Evolutionary conservation across 2,329 filamentous ascomycete species (phyloP).

Genomic region (Pestalotiopsis sp.): DNA sequence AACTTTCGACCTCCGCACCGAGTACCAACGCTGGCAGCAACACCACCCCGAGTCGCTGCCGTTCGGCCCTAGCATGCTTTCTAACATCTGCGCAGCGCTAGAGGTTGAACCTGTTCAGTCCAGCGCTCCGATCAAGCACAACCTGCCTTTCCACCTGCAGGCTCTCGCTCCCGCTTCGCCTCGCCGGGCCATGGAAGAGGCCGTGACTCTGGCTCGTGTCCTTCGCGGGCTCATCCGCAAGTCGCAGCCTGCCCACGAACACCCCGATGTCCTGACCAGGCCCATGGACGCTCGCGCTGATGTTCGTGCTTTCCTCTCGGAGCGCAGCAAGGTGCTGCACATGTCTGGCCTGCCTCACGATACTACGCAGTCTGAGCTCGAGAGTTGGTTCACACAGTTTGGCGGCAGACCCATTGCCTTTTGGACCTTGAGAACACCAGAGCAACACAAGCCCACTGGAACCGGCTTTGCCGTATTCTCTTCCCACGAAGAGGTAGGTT

Average conservation of each 20-base stretch:
- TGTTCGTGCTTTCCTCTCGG: constrained; percentile 91
- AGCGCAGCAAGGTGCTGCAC: constrained; percentile 96
- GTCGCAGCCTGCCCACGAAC: constrained; percentile 90
- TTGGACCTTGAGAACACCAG: constrained; percentile 96
- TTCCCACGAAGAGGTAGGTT: constrained; percentile 93
- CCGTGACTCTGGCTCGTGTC: constrained; percentile 89
- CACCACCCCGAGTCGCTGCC: constrained; percentile 97
- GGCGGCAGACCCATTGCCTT: constrained; percentile 97
- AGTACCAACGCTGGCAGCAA: constrained; percentile 98
- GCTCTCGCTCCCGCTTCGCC: constrained; percentile 93
- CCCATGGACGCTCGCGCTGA: constrained; percentile 97
- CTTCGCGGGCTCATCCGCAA: constrained; percentile 92
- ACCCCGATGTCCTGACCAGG: constrained; percentile 90
- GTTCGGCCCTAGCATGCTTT: constrained; percentile 91
- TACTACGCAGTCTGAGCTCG: constrained; percentile 96
- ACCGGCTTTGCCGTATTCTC: constrained; percentile 98
- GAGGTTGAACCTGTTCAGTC: constrained; percentile 98
- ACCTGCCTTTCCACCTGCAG: constrained; percentile 96
- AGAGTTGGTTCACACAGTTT: constrained; percentile 99
- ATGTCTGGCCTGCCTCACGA: constrained; percentile 97
- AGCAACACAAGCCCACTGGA: constrained; percentile 99
- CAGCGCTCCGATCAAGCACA: constrained; percentile 97
- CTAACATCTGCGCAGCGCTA: constrained; percentile 96
- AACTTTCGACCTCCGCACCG: constrained; percentile 93
- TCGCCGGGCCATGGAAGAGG: constrained; percentile 95